Percentiles rank a stretch among this genome's conserved stretches.
Conservation (phyloP, 2,329 filamentous ascomycete species). For the Periconia digitata region DNA sequence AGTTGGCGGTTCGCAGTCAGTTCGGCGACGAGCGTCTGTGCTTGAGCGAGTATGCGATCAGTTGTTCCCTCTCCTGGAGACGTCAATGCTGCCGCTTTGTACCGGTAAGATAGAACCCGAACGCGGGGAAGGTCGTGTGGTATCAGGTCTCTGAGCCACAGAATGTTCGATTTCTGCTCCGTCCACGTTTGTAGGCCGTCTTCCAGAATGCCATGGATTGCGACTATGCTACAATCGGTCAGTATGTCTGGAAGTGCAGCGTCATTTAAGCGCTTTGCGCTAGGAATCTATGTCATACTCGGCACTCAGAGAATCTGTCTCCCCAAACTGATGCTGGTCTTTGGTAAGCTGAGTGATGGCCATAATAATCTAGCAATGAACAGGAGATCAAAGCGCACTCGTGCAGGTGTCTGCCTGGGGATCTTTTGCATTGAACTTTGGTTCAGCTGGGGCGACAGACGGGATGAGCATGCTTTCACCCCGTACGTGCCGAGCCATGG, state of each 20-base stretch:
- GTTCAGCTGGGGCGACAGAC: not conserved
- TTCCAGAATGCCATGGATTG: constrained; percentile 40
- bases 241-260: not conserved
- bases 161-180: constrained; percentile 21
- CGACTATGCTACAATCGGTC: constrained; percentile 19
- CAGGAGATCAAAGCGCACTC: not conserved
- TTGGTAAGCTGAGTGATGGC: constrained; percentile 2
- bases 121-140: constrained; percentile 19
- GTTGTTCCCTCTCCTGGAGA: constrained; percentile 19
- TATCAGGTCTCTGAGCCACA: constrained; percentile 39
- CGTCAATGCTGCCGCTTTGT: constrained; percentile 20
- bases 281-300: constrained; percentile 1
- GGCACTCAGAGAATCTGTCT: not conserved
- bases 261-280: not conserved
- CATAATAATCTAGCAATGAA: not conserved
- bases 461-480: not conserved
- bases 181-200: constrained; percentile 35
- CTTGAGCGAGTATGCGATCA: constrained; percentile 25
- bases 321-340: not conserved
- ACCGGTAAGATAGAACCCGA: constrained; percentile 30
- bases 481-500: not conserved
- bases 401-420: not conserved
- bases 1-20: constrained; percentile 42
- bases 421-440: not conserved
- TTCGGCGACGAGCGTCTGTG: constrained; percentile 40